Base-by-base conservation (phyloP, 2,329 filamentous ascomycete species). In the Chalaropsis ovoidea region DNA sequence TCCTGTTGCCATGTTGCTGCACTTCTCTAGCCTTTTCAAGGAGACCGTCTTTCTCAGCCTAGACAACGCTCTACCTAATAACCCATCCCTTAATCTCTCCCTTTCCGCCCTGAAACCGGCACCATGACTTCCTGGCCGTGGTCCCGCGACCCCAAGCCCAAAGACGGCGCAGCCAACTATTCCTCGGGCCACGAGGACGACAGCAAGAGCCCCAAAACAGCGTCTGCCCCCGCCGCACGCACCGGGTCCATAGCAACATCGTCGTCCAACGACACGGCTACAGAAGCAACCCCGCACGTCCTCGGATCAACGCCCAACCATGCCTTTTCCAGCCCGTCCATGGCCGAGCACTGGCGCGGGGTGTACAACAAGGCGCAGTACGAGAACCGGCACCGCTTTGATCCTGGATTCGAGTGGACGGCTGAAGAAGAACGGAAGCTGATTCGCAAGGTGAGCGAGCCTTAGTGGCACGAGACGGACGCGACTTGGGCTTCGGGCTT, bases 311-410 rank as follows among this genome's bases (percentile, higher is more conserved):
- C 72, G 0, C 71, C 78, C 68, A 76, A 75, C n/a, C 76, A 79
- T 58, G 65, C 75, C 43, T 85, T 85, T 69, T 74, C 77, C 0
- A 80, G 83, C 62, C 77, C 80, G 1, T 74, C 75, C 2, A 74
- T 81, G 1, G 80, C 81, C 0, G 77, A 80, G n/a, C 77, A 81
- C 69, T 85, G 81, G 78, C 74, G 76, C 1, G 73, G 73, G 3
- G 71, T 83, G 3, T 85, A 84, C 67, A 81, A 84, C 68, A 78
- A 79, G 6, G 80, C 81, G 1, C 68, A 73, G 0, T 86, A 86
- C 69, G 84, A 87, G 72, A 84, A 84, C 19, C 74, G 78, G 0
- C 83, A 86, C 70, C 78, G 83, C 13, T 86, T 82, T 70, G 83
- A 86, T 68, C 68, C 68, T 1, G 15, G 13, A 2, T 69, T 67